A percentile compares a stretch with the other conserved stretches of the same genome.
Conservation (phyloP, 2,329 filamentous ascomycete genomes). For the Sordariomycetes sp. region DNA sequence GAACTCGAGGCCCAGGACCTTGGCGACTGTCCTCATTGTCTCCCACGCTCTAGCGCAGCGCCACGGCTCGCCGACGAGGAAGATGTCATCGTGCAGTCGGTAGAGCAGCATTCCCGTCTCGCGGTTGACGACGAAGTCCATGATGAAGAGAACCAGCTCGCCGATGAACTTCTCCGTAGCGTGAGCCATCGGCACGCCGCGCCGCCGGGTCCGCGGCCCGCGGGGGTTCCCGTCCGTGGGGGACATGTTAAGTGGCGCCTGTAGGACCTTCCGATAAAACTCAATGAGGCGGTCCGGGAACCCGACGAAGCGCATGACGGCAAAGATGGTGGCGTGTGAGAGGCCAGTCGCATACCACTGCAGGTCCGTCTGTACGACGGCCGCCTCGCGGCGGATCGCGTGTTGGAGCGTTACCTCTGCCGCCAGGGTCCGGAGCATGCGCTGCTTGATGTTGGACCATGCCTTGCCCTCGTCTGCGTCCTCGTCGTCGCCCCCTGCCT, state of each 20-base stretch:
- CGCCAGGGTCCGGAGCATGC: slow-evolving; percentile 30
- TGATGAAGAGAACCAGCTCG: slow-evolving; percentile 47
- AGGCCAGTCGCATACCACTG: slow-evolving; percentile 26
- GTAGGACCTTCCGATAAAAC: slow-evolving; percentile 46
- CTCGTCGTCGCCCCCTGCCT: neutral
- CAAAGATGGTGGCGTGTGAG: slow-evolving; percentile 43
- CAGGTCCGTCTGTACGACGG: slow-evolving; percentile 30
- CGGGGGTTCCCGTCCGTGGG: slow-evolving; percentile 33
- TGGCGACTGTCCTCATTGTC: slow-evolving; percentile 38
- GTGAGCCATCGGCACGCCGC: slow-evolving; percentile 49
- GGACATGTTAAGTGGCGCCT: slow-evolving; percentile 43
- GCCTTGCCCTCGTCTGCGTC: neutral
- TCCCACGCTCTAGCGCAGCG: slow-evolving; percentile 45
- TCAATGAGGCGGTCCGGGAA: slow-evolving; percentile 39
- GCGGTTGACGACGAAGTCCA: slow-evolving; percentile 52
- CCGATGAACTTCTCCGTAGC: slow-evolving; percentile 44
- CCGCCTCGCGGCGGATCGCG: slow-evolving; percentile 27
- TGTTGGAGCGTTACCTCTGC: slow-evolving; percentile 31
- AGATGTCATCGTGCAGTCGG: slow-evolving; percentile 51
- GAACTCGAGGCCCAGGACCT: slow-evolving; percentile 40
- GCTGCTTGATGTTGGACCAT: slow-evolving; percentile 25
- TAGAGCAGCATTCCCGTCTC: slow-evolving; percentile 38
- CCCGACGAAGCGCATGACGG: slow-evolving; percentile 43
- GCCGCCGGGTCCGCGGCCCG: slow-evolving; percentile 28
- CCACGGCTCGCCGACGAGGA: slow-evolving; percentile 43